phyloP scores from a whole-genome alignment of 495 filamentous ascomycete species.

The Aspergillus bridgeri region DNA sequence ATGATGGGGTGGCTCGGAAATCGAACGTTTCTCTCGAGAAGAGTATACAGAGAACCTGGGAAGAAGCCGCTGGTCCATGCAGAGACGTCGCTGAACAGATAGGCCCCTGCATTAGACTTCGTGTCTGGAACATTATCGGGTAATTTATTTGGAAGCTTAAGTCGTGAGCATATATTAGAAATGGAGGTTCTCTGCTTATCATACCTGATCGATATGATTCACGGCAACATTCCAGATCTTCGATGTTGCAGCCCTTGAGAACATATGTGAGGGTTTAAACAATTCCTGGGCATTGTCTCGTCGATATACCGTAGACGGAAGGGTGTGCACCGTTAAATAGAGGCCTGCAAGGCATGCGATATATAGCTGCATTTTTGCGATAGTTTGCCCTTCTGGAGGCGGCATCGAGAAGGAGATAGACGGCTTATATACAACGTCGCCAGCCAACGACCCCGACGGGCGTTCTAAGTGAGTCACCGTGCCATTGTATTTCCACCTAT shows the following conservation, averaged over 20 bases:
- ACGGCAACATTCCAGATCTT: not conserved
- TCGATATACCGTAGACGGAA: not conserved
- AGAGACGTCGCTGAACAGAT: not conserved
- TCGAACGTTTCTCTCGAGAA: conserved; percentile 8
- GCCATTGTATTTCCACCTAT: not conserved
- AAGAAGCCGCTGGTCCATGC: conserved; percentile 18
- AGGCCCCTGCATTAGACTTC: not conserved
- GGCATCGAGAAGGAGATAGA: too few species aligned
- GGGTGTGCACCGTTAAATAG: not conserved
- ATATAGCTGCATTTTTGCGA: not conserved
- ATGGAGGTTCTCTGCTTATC: not conserved
- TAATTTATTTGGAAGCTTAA: conserved; percentile 1
- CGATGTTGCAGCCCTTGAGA: not conserved
- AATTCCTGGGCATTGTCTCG: not conserved
- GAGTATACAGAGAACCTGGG: conserved; percentile 7
- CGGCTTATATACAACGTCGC: not conserved
- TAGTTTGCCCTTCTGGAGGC: not conserved
- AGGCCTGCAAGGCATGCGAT: not conserved
- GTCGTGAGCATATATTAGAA: not conserved
- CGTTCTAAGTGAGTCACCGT: not conserved
- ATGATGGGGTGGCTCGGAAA: conserved; percentile 1
- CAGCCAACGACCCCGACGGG: too few species aligned
- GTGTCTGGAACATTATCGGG: not conserved
- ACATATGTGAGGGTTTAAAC: not conserved
- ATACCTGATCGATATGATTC: not conserved